Percentiles rank a stretch among this genome's conserved stretches.
These are phyloP conservation scores for Ballota nigra DNA, from an alignment of 257 asterid species.

Conservation along the genomic window DNA sequence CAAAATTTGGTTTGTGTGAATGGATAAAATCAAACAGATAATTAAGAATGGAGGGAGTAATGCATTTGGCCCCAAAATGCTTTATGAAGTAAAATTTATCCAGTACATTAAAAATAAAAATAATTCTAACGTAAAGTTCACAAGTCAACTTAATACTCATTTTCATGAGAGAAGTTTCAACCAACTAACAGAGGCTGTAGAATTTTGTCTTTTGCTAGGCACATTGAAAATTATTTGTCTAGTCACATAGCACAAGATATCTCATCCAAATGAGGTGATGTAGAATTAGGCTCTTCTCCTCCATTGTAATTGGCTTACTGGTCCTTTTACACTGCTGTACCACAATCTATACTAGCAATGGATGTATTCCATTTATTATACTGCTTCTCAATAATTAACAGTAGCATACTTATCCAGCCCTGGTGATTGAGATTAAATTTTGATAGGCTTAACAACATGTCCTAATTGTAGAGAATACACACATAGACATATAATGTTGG, in stretches of 20 bases:
- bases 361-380: neutral
- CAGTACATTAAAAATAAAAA: neutral
- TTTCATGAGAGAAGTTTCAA: too few species aligned
- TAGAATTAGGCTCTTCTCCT: neutral
- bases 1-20: too few species aligned
- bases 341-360: neutral
- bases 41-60: too few species aligned
- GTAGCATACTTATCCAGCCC: neutral
- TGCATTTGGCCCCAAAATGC: neutral
- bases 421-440: neutral
- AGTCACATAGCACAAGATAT: neutral
- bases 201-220: conserved; percentile 5
- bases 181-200: neutral
- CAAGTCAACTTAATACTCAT: neutral
- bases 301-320: neutral
- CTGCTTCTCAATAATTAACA: neutral
- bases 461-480: neutral
- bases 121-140: neutral
- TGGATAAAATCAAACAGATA: too few species aligned
- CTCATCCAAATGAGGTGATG: neutral
- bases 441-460: too few species aligned
- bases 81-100: neutral
- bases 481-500: neutral
- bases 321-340: neutral
- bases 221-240: neutral